A percentile compares a stretch with the other conserved stretches of the same genome.
Evolutionary conservation across 805 yeast species (phyloP).

Genomic region (Cyberlindnera subsufficiens): DNA sequence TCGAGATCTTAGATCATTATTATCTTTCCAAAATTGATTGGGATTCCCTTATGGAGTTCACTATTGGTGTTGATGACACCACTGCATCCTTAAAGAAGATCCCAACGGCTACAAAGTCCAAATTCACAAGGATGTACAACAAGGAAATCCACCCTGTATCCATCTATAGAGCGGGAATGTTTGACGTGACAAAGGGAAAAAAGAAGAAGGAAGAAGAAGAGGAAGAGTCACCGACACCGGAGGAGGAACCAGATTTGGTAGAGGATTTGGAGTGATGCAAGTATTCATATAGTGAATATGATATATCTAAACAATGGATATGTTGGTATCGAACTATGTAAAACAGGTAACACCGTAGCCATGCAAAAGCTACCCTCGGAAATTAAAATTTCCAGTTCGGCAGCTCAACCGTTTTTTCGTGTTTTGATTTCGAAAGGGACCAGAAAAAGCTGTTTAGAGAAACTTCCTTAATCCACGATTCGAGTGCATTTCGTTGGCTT

Average conservation of each 20-base stretch:
- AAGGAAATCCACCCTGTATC: slow-evolving; percentile 69
- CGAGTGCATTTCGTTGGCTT: too few relatives aligned
- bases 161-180: slow-evolving; percentile 20
- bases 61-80: slow-evolving; percentile 56
- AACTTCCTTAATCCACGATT: too few relatives aligned
- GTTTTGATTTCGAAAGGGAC: too few relatives aligned
- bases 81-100: slow-evolving; percentile 50
- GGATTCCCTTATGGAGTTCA: slow-evolving; percentile 81
- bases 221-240: background rate
- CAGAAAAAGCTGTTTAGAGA: too few relatives aligned
- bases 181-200: slow-evolving; percentile 20
- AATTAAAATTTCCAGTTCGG: too few relatives aligned
- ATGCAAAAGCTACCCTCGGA: too few relatives aligned
- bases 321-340: too few relatives aligned
- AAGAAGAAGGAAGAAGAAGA: slow-evolving; percentile 10
- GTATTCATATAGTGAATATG: too few relatives aligned
- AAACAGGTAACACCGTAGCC: too few relatives aligned
- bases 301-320: too few relatives aligned
- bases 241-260: slow-evolving; percentile 2
- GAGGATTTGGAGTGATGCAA: background rate
- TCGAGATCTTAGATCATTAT: slow-evolving; percentile 76
- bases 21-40: slow-evolving; percentile 87
- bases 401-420: too few relatives aligned
- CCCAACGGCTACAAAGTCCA: slow-evolving; percentile 73
- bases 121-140: slow-evolving; percentile 85